Conservation (phyloP, 2,329 filamentous ascomycete species). For the Colletotrichum tofieldiae region DNA sequence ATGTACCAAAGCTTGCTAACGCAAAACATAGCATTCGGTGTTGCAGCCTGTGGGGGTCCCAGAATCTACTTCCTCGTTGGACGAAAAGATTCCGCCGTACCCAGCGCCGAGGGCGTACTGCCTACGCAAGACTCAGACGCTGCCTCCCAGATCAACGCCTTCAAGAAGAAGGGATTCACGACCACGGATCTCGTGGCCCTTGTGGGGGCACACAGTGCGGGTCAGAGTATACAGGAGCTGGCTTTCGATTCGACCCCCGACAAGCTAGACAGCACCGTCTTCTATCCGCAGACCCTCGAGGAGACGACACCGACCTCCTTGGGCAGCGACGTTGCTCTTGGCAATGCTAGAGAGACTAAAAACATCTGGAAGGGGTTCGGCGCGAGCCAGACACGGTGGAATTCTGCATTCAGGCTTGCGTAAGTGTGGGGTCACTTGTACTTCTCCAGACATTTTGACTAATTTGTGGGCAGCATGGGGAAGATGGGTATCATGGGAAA, state of each 20-base stretch:
- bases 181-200: slow-evolving; percentile 29
- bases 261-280: slow-evolving; percentile 29
- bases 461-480: not conserved
- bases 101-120: slow-evolving; percentile 7
- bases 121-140: slow-evolving; percentile 32
- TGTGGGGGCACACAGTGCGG: slow-evolving; percentile 24
- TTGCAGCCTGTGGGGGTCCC: slow-evolving; percentile 27
- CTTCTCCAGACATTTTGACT: not conserved
- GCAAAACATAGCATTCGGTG: slow-evolving; percentile 12
- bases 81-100: slow-evolving; percentile 2
- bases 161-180: slow-evolving; percentile 30
- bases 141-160: slow-evolving; percentile 22
- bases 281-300: slow-evolving; percentile 20
- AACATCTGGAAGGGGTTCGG: slow-evolving; percentile 27
- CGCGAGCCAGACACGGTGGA: slow-evolving; percentile 23
- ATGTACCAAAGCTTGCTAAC: not conserved
- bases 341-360: slow-evolving; percentile 15
- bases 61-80: slow-evolving; percentile 10
- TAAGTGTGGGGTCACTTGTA: not conserved
- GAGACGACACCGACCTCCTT: slow-evolving; percentile 18
- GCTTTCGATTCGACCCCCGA: slow-evolving; percentile 31
- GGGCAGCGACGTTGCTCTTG: slow-evolving; percentile 22
- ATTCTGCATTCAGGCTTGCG: slow-evolving; percentile 30
- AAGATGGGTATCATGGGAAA: slow-evolving; percentile 35
- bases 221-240: slow-evolving; percentile 15